Conservation (phyloP, 148 eudicot species). For the Rhododendron ovatum region DNA sequence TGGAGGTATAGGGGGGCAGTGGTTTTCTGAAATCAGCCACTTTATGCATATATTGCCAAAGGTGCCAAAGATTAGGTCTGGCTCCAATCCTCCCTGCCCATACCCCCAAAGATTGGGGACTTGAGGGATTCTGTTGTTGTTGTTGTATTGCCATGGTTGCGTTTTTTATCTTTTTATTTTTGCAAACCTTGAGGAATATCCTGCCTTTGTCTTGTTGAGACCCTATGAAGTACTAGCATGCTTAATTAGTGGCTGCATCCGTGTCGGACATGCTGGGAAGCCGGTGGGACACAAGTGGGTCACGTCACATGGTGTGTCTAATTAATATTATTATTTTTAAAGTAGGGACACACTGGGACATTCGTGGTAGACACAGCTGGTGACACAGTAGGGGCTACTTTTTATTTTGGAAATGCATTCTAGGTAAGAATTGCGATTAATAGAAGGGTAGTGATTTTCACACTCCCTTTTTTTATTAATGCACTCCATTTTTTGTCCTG, state of each 20-base stretch:
- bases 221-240: background rate
- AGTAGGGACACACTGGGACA: background rate
- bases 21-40: too few relatives aligned
- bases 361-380: background rate
- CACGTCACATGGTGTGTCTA: background rate
- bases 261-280: background rate
- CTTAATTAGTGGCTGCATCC: background rate
- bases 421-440: too few relatives aligned
- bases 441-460: background rate
- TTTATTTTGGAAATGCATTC: background rate
- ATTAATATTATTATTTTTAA: background rate
- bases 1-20: too few relatives aligned
- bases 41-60: too few relatives aligned
- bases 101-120: too few relatives aligned
- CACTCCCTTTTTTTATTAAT: too few relatives aligned
- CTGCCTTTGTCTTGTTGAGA: background rate
- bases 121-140: too few relatives aligned
- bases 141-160: background rate
- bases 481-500: too few relatives aligned
- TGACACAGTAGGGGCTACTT: background rate
- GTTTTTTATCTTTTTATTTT: background rate
- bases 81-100: too few relatives aligned
- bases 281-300: background rate
- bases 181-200: background rate
- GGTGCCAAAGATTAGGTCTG: too few relatives aligned